Evolutionary conservation across 805 yeast genomes (phyloP), one percentile per base, ranked within the genome.

Genomic region (Candida koratica): DNA sequence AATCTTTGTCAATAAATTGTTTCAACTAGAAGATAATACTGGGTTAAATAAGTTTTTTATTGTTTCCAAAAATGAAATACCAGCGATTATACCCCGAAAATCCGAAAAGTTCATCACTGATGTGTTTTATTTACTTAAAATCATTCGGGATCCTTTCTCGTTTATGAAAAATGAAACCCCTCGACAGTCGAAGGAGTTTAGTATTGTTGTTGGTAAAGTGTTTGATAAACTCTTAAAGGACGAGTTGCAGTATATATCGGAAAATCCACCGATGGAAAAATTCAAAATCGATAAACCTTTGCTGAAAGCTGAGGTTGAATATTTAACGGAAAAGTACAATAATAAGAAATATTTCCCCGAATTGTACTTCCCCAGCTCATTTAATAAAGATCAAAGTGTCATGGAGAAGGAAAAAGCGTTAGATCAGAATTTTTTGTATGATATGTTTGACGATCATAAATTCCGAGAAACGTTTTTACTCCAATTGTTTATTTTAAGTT

Each of bases 21-120:
- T 67, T 32, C 47, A 55, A 11, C 51, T 65, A 26, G 72, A 67
- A 32, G 73, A 67, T 39, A 66, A 62, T 44, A 67, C 73, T 3
- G 73, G 73, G 1, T 53, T 67, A 36, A 67, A 67, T 45, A 64
- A 64, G 47, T 60, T 60, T 41, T 65, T 64, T 38, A 44, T 52
- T 16, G 30, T 48, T 1, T 56, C 71, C 9, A 55, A 58, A 32
- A 44, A 64, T 26, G 45, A 38, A 9, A 43, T 46, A 6, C 46
- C 51, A 7, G 61, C 57, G 30, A 47, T 58, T 9, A 17, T 43
- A 13, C 42, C 51, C n/a, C 48, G 43, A 22, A 33, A 33, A 28
- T 12, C 30, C 6, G 24, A 38, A 15, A 50, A 49, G 14, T 57
- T 64, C 25, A 42, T 67, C 15, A 53, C 48, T 17, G 73, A 67